These are phyloP conservation scores for Penicillium soppii DNA, from an alignment of 495 filamentous ascomycete species.

Conservation along the genomic window DNA sequence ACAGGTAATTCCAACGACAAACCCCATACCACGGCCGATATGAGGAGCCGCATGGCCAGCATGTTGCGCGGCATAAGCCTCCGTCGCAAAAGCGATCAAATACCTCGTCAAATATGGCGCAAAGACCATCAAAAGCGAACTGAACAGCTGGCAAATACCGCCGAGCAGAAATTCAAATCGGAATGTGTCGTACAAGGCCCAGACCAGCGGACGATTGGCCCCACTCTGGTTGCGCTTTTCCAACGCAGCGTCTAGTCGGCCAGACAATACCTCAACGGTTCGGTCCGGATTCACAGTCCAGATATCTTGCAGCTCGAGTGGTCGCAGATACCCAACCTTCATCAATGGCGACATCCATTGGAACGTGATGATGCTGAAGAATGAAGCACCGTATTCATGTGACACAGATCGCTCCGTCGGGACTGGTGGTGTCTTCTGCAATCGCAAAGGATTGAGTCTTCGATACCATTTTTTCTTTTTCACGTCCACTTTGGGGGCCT, in stretches of 20 bases:
- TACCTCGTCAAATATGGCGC: slow-evolving; percentile 72
- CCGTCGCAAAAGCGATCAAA: slow-evolving; percentile 74
- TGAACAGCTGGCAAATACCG: slow-evolving; percentile 70
- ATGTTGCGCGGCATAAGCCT: slow-evolving; percentile 65
- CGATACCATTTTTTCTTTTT: slow-evolving; percentile 52
- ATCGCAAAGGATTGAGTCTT: slow-evolving; percentile 55
- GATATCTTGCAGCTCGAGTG: slow-evolving; percentile 80
- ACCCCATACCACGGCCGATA: slow-evolving; percentile 67
- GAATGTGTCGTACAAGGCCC: slow-evolving; percentile 86
- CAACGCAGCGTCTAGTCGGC: slow-evolving; percentile 64
- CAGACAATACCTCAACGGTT: slow-evolving; percentile 63
- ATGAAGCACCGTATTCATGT: slow-evolving; percentile 51
- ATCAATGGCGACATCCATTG: slow-evolving; percentile 65
- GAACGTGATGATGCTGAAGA: slow-evolving; percentile 55
- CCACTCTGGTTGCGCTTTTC: slow-evolving; percentile 62
- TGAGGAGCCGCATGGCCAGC: slow-evolving; percentile 50
- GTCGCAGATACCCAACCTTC: slow-evolving; percentile 73
- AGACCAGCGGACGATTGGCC: slow-evolving; percentile 71
- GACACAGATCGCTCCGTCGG: slow-evolving; percentile 50
- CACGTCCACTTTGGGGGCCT: slow-evolving; percentile 10
- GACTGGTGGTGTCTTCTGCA: slow-evolving; percentile 49
- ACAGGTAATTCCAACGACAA: slow-evolving; percentile 70
- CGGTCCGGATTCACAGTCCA: slow-evolving; percentile 83
- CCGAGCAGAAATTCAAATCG: slow-evolving; percentile 81
- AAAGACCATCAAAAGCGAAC: slow-evolving; percentile 69